Evolutionary conservation across 495 filamentous ascomycete genomes (phyloP), one percentile per base, ranked within the genome.

Genomic region (Immersiella caudata): DNA sequence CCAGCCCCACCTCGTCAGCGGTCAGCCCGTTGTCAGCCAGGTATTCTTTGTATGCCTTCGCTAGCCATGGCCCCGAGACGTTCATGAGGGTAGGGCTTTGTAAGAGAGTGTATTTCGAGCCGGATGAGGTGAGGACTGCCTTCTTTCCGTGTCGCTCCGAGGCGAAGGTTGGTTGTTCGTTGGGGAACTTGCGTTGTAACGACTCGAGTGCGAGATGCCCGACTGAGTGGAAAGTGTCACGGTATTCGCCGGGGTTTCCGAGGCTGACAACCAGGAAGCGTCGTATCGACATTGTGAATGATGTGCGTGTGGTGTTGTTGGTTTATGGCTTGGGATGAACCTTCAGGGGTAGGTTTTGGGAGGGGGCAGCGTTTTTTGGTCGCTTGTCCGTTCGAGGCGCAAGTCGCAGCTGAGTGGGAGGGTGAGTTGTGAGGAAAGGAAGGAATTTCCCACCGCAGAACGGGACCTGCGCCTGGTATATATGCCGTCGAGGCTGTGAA

Each of bases 81-180:
- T 96, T 97, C 93, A 97, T 97, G 51, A 86, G 77, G 0, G 86
- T 85, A 0, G 88, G 88, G 60, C 87, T 90, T 69, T 91, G 85
- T 75, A 87, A 87, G 33, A 93, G 84, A 29, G 84, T 87, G 79
- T 88, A 91, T 65, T 76, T 76, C 40, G 76, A 65, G 36, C 84
- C 83, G 57, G 73, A 52, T 25, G 79, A 81, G 25, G 80, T 78
- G 50, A 76, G 51, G 46, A 78, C 79, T 40, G 73, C 68, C 54
- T 82, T 78, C 26, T 77, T 76, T 67, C 82, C 80, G 61, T 73
- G 64, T 60, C 78, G 76, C 66, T 77, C 73, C 46, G 75, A 69
- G 0, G 56, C 52, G 65, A 91, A 88, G 21, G 82, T 66, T 0
- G 84, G 80, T 35, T 80, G 80, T 1, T 61, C 74, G 70, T 65